These are phyloP conservation scores for Botrytis paeoniae DNA, from an alignment of 2,329 filamentous ascomycete genomes.

Conservation along the genomic window DNA sequence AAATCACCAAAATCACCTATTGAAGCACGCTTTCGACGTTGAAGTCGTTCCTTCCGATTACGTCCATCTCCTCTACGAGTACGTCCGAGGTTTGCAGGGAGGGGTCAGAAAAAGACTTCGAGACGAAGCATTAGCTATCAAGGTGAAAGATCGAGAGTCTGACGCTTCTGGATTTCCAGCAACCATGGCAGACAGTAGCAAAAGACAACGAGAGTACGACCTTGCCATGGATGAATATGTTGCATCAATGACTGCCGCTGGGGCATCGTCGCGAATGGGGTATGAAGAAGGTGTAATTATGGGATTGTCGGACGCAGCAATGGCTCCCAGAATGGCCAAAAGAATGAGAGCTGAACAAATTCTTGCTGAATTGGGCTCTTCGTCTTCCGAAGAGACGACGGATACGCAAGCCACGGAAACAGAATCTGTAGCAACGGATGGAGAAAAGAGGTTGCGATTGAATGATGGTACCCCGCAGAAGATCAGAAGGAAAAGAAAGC, in stretches of 20 bases:
- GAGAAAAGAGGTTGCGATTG: constrained; percentile 43
- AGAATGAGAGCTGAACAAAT: constrained; percentile 62
- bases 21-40: constrained; percentile 77
- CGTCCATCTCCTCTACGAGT: constrained; percentile 68
- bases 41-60: constrained; percentile 68
- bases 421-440: constrained; percentile 30
- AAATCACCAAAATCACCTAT: constrained; percentile 78
- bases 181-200: constrained; percentile 46
- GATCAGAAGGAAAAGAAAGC: constrained; percentile 48
- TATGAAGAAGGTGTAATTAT: constrained; percentile 37
- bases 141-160: constrained; percentile 54
- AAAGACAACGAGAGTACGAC: constrained; percentile 55
- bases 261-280: constrained; percentile 28
- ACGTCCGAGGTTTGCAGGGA: constrained; percentile 77
- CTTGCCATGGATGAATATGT: constrained; percentile 43
- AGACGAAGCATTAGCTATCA: constrained; percentile 61
- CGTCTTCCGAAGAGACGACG: constrained; percentile 20
- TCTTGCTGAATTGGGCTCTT: constrained; percentile 49
- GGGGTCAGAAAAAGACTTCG: constrained; percentile 66
- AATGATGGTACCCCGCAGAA: constrained; percentile 49
- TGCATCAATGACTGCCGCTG: constrained; percentile 30
- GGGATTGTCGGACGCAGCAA: constrained; percentile 47
- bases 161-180: constrained; percentile 48
- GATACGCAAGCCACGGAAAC: constrained; percentile 20
- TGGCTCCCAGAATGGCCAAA: constrained; percentile 57